Conservation (phyloP, 139 green algal genomes). For the Diplosphaera chodatii region DNA sequence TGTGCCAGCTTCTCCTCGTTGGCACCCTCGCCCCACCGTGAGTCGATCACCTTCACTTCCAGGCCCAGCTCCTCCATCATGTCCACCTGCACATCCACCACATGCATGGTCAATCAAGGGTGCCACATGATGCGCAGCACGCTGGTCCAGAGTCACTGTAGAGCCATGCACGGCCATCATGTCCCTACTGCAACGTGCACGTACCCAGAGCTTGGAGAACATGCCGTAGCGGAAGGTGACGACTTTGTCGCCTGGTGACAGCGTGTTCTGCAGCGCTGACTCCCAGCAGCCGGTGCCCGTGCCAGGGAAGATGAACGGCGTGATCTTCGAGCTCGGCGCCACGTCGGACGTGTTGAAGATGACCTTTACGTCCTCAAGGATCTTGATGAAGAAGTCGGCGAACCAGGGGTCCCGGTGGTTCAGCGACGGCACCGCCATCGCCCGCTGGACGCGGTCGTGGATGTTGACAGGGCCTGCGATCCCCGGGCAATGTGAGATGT, state of each 20-base stretch:
- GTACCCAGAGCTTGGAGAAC: constrained; percentile 88
- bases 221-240: constrained; percentile 84
- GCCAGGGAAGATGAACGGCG: constrained; percentile 87
- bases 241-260: constrained; percentile 84
- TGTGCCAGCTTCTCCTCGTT: constrained; percentile 64
- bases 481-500: not conserved
- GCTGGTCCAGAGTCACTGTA: no score
- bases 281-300: constrained; percentile 88
- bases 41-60: constrained; percentile 85
- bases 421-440: constrained; percentile 79
- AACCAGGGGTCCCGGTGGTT: constrained; percentile 97
- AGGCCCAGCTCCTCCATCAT: constrained; percentile 93
- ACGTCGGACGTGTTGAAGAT: constrained; percentile 76
- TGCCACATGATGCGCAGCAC: no score
- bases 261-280: constrained; percentile 87
- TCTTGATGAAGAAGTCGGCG: constrained; percentile 68
- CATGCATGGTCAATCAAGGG: no score
- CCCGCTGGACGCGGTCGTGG: constrained; percentile 78
- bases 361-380: constrained; percentile 78
- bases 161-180: no score
- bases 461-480: constrained; percentile 93
- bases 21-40: constrained; percentile 83
- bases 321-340: constrained; percentile 63
- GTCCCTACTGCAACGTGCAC: no score
- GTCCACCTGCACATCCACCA: constrained; percentile 45